Base-by-base conservation (phyloP, 2,329 filamentous ascomycete genomes). In the Tolypocladium guangdongense region DNA sequence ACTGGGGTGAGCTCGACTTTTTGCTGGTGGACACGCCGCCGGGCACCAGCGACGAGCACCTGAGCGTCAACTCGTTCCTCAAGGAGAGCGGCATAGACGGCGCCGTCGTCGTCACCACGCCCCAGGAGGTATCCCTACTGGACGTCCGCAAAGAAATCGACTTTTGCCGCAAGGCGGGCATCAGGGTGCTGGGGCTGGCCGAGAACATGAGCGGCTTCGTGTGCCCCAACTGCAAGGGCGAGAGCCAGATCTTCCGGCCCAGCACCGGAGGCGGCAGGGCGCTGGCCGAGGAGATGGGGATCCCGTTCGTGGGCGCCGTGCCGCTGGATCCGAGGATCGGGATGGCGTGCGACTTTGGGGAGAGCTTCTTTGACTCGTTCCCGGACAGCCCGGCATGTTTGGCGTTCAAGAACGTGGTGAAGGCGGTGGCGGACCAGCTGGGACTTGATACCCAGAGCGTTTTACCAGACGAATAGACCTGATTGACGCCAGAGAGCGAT, bases 131-230 rank as follows among this genome's bases (percentile, higher is more conserved):
- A 20, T 82, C 87, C 2, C 75, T 99, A 52, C 77, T 99, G 46
- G 93, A 99, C 66, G 93, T 99, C 14, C 78, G 93, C 60, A 97
- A 96, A 72, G 93, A 99, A 71, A 92, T 99, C 55, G 92, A 99
- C 65, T 99, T 99, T 66, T 99, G 95, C 71, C 79, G 84, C 55
- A 99, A 99, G 72, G 93, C 93, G 0, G 90, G 88, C 4, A 97
- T 99, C 60, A 80, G 78, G 49, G 82, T 99, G 7, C 70, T 99
- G 4, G 93, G 93, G 0, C 76, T 99, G 41, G 93, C 96, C 18
- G 93, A 99, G 75, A 99, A 99, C 66, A 99, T 99, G 93, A 89
- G 86, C 55, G 90, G 90, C 4, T 99, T 97, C 62, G 91, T 99
- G 52, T 99, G 93, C 66, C 91, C 91, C 11, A 92, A 88, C 54